Base-by-base conservation (phyloP, 352 stramenopile species). In the Nannochloropsis limnetica region DNA sequence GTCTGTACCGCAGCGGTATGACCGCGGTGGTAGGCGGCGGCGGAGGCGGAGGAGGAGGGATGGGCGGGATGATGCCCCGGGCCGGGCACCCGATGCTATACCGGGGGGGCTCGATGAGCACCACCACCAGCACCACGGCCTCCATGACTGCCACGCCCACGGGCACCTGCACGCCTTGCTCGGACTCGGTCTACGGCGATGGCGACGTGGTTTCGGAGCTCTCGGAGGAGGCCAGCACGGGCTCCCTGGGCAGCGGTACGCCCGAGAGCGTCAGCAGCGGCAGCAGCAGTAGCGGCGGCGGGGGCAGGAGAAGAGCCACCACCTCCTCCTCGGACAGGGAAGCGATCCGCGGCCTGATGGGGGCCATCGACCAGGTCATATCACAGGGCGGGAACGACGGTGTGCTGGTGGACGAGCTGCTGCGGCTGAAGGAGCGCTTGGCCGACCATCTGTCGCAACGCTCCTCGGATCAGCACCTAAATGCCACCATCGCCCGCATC, bases 131-230 rank as follows among this genome's bases (percentile, higher is more conserved):
- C 20, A 74, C 61, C 61, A 74, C 61, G 61, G 61, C 61, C 25
- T 74, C 61, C 8, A 25, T 74, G 61, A 74, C 61, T 8, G 22
- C n/a, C 61, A 74, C 61, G 8, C 61, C 61, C 61, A 9, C 61
- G 61, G 61, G 61, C 61, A 31, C 61, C 25, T 29, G 25, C 61
- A 74, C 61, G n/a, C 61, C 61, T 74, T 31, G n/a, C 61, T 74
- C 61, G 2, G 61, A 25, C 15, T 74, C 61, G n/a, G 61, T 74
- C 4, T 74, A 29, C 25, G 61, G 61, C 11, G 61, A 74, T 20
- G 61, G 61, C 20, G 61, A 74, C 61, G n/a, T 74, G 61, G 61
- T 74, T 20, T 74, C 61, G n/a, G 61, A 74, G 2, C 61, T 74
- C 11, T 74, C 61, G 61, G 61, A 74, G 25, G 61, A 74, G 25